Base-by-base conservation (phyloP, 2,329 filamentous ascomycete genomes). In the Aureobasidium sp. region DNA sequence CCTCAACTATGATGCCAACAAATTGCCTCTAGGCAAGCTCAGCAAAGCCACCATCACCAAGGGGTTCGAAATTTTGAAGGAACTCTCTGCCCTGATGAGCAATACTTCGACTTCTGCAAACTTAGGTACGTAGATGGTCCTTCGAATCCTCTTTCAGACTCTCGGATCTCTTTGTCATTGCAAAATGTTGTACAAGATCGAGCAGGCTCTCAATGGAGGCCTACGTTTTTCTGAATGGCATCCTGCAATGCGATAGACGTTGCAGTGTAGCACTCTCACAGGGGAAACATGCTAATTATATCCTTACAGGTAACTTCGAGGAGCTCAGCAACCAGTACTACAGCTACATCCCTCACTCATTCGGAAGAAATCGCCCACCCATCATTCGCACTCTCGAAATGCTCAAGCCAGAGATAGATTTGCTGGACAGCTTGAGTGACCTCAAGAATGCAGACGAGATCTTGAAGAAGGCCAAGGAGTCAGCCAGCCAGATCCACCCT, bases 401-500 rank as follows among this genome's bases (percentile, higher is more conserved):
- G 66, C 81, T 96, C 67, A 91, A 92, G 75, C 81, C 76, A 67
- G 91, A 96, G 74, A 82, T 93, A 66, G 87, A 90, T 48, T 80
- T 95, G 66, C 82, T 96, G 0, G 90, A 95, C 68, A 89, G 85
- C 64, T 77, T 96, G 70, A 87, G 85, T 2, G 90, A 94, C 68
- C 93, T 96, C 89, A 91, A 92, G 74, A 87, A 90, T 63, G 86
- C 90, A 1, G 83, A 85, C 27, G 82, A 86, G 30, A 88, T 96
- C 69, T 87, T 95, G 82, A 91, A 90, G 73, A 76, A 76, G 41
- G 74, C 78, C 64, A 74, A 75, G 42, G 75, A 82, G 32, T 77
- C 80, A 9, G 72, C 76, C 5, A 73, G 75, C 61, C 75, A 77
- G 13, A 68, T 90, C 16, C 83, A 92, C 67, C 77, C 79, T 14